A percentile compares a stretch with the other conserved stretches of the same genome.
These are phyloP conservation scores for Carex parvula DNA, from an alignment of 176 grass and related monocot genomes.

Conservation along the genomic window DNA sequence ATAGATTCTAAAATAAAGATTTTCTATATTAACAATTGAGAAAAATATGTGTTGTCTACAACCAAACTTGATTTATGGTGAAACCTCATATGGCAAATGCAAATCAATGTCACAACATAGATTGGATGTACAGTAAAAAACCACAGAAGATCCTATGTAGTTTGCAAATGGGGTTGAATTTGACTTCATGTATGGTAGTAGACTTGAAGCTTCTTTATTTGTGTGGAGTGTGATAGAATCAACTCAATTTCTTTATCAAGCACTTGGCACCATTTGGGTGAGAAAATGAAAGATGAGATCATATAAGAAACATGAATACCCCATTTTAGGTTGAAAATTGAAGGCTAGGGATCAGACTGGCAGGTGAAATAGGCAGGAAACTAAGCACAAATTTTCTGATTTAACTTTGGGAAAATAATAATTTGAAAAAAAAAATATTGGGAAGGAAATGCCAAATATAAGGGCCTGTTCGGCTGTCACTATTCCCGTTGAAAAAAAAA, in stretches of 20 bases:
- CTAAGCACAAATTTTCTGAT: not conserved
- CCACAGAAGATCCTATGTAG: not conserved
- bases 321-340: not conserved
- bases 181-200: not conserved
- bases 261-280: not conserved
- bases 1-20: not conserved
- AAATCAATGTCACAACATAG: not conserved
- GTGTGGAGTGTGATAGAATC: conserved; percentile 20
- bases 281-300: conserved; percentile 11
- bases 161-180: not conserved
- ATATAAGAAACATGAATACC: not conserved
- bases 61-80: not conserved
- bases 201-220: conserved; percentile 17
- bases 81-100: not conserved
- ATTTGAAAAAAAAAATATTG: not conserved
- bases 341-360: not conserved
- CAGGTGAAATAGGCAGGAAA: not conserved
- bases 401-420: not conserved
- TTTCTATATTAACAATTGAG: not conserved
- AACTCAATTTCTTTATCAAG: conserved; percentile 10
- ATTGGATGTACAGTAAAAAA: not conserved
- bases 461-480: too few species aligned
- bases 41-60: not conserved
- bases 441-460: not conserved
- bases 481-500: too few species aligned